Percentiles rank a stretch among this genome's conserved stretches.
Conservation (phyloP, 805 yeast species). For the Torulaspora maleeae region DNA sequence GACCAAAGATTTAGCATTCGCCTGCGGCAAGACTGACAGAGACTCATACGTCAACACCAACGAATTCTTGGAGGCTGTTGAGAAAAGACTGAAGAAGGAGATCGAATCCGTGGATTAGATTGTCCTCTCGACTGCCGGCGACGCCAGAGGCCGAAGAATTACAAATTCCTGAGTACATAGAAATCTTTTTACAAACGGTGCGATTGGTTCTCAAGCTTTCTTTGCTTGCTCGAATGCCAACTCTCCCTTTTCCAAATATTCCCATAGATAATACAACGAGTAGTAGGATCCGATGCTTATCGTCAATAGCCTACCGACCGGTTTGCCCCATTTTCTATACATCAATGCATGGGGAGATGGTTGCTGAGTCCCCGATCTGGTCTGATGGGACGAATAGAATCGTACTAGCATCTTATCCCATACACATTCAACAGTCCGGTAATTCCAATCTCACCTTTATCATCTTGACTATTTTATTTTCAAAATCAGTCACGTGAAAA, state of each 20-base stretch:
- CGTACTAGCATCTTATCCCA: neutral
- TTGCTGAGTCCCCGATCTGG: neutral
- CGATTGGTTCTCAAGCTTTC: neutral
- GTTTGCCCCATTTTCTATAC: slow-evolving; percentile 45
- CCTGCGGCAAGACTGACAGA: slow-evolving; percentile 59
- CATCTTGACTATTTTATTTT: neutral
- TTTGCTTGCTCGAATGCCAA: slow-evolving; percentile 8
- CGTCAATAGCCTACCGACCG: slow-evolving; percentile 43
- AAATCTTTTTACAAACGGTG: neutral
- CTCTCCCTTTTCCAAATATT: slow-evolving; percentile 36
- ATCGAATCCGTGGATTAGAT: slow-evolving; percentile 27
- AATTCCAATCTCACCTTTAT: neutral
- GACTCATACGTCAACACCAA: slow-evolving; percentile 64
- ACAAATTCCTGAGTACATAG: neutral
- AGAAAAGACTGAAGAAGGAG: slow-evolving; percentile 45
- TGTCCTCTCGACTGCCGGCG: neutral
- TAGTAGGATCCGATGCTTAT: slow-evolving; percentile 46
- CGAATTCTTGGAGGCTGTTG: slow-evolving; percentile 75
- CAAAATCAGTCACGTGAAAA: neutral
- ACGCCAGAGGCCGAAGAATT: neutral
- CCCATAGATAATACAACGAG: slow-evolving; percentile 44
- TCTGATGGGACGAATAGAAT: slow-evolving; percentile 5
- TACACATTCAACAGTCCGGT: neutral
- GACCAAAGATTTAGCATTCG: slow-evolving; percentile 79
- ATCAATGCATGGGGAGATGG: slow-evolving; percentile 32